A percentile compares a stretch with the other conserved stretches of the same genome.
Evolutionary conservation across 306 rosid genomes (phyloP).

Genomic region (Pyrus pyrifolia): DNA sequence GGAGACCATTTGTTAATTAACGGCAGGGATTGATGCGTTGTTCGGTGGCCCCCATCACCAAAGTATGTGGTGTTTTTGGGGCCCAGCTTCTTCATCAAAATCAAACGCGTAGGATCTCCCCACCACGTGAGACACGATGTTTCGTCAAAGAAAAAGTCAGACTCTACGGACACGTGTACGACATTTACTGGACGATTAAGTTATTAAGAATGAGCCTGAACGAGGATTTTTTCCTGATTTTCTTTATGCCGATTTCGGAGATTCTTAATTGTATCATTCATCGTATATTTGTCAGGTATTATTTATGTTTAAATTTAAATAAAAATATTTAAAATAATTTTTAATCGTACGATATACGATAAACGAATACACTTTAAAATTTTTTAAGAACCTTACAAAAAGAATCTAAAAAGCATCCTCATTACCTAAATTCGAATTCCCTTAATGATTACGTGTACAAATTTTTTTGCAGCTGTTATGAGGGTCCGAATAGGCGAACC

Average conservation of each 20-base stretch:
- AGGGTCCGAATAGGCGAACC: too few relatives aligned
- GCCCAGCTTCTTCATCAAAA: conserved; percentile 1
- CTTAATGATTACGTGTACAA: too few relatives aligned
- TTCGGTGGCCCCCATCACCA: background rate
- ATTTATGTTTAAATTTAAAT: too few relatives aligned
- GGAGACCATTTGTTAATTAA: background rate
- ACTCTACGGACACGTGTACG: background rate
- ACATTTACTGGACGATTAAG: background rate
- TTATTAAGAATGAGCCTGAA: background rate
- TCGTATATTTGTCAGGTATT: too few relatives aligned
- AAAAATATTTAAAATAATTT: too few relatives aligned
- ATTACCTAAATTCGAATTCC: too few relatives aligned
- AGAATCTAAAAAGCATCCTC: too few relatives aligned
- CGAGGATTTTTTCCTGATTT: too few relatives aligned
- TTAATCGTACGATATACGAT: rapidly evolving
- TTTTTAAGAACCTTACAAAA: rapidly evolving
- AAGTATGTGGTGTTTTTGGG: background rate
- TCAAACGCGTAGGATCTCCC: conserved; percentile 9
- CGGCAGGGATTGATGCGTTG: conserved; percentile 30
- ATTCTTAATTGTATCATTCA: too few relatives aligned
- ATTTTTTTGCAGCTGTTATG: too few relatives aligned
- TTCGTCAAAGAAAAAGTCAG: conserved; percentile 1
- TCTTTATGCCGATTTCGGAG: too few relatives aligned
- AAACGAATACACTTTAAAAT: rapidly evolving
- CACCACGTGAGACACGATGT: conserved; percentile 17